Conservation (phyloP, 176 grass and related monocot genomes). For the Miscanthus lutarioriparius region DNA sequence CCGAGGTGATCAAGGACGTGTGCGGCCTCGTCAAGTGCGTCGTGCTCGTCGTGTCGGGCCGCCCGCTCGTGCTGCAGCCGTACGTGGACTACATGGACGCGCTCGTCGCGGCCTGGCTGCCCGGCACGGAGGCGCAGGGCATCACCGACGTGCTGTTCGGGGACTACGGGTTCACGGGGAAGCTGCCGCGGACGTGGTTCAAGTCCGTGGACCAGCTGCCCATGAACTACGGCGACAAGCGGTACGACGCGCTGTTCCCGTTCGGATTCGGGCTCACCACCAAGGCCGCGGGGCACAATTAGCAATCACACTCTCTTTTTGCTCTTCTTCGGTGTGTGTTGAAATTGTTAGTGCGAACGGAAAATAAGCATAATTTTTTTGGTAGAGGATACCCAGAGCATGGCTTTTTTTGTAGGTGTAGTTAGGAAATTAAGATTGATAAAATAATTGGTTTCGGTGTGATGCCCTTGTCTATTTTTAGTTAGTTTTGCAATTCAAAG, state of each 20-base stretch:
- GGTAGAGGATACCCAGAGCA: not conserved
- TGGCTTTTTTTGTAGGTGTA: not conserved
- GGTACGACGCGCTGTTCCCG: conserved; percentile 68
- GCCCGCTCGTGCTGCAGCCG: conserved; percentile 71
- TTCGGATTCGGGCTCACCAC: conserved; percentile 78
- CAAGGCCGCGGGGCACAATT: not conserved
- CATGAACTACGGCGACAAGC: conserved; percentile 70
- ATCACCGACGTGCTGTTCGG: conserved; percentile 80
- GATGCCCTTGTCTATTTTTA: not conserved
- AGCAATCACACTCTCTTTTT: not conserved
- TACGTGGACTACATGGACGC: conserved; percentile 65
- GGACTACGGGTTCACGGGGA: conserved; percentile 72
- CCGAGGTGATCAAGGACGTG: conserved; percentile 43
- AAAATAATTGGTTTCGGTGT: not conserved
- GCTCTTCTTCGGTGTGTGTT: not conserved
- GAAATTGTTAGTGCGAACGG: not conserved
- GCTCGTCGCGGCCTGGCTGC: conserved; percentile 84
- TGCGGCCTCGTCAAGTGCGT: conserved; percentile 63
- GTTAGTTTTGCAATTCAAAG: not conserved
- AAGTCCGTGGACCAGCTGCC: conserved; percentile 82
- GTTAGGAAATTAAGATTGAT: not conserved
- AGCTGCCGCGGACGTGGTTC: conserved; percentile 85
- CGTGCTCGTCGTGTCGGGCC: conserved; percentile 61
- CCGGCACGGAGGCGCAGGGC: conserved; percentile 74
- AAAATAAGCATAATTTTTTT: not conserved